Base-by-base conservation (phyloP, 169 alveolate genomes). In the Plasmodium vivax region DNA sequence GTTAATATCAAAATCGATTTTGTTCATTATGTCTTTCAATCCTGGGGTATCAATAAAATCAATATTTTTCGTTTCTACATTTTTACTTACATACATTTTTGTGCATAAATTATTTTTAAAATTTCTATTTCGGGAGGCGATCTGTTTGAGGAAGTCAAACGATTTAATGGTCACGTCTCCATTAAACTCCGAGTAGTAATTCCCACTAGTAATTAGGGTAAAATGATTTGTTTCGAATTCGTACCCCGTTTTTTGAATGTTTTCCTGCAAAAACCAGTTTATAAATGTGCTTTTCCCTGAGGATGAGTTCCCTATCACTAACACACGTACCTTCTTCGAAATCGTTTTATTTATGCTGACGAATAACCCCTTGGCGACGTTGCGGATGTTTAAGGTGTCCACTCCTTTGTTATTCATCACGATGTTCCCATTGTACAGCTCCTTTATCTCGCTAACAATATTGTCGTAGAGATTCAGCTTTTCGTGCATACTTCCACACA, bases 21-120 rank as follows among this genome's bases (percentile, higher is more conserved):
- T 84, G 9, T 96, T 75, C 93, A 95, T 94, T 1, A 97, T 97
- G 56, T 97, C 98, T 34, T 96, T 95, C 27, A 96, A 87, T 14
- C 98, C 98, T 4, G 98, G 98, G 9, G 98, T 97, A 45, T 97
- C 98, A 45, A 97, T 95, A 84, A 97, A 95, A 74, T 97, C 96
- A 0, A 93, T 85, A 85, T 85, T 85, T 85, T 85, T 85, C 12
- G 72, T 62, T 51, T 85, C 93, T 2, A 75, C 8, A 85, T 85
- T 85, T 73, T 74, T 85, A 75, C 93, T 74, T 14, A 85, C 77
- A 43, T 74, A 85, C 79, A 92, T 90, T 84, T 96, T 97, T 4
- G 96, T 95, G 75, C 95, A 81, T 47, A 96, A 85, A 83, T 93
- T 93, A 47, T 85, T 58, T 58, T 95, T 71, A 38, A 95, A 82